These are phyloP conservation scores for Verticillium alfalfae DNA, from an alignment of 2,329 filamentous ascomycete species.

Conservation along the genomic window DNA sequence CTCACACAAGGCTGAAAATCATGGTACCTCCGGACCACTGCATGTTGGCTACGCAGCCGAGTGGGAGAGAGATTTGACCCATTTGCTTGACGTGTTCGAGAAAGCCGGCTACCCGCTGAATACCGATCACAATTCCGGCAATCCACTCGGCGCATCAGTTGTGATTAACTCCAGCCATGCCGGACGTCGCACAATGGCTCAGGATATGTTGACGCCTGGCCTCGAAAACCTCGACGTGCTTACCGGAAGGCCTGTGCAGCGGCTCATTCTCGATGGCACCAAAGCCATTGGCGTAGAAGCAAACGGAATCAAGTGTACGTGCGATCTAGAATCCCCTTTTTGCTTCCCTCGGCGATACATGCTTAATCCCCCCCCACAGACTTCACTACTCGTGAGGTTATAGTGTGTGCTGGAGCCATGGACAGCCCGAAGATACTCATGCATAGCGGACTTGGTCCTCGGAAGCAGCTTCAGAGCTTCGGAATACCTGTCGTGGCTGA, in stretches of 20 bases:
- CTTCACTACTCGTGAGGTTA: slow-evolving; percentile 27
- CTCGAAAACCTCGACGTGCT: slow-evolving; percentile 48
- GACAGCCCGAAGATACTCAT: slow-evolving; percentile 37
- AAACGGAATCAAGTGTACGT: slow-evolving; percentile 31
- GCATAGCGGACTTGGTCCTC: slow-evolving; percentile 36
- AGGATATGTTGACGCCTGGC: slow-evolving; percentile 35
- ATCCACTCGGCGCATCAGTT: slow-evolving; percentile 50
- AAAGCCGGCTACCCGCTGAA: slow-evolving; percentile 43
- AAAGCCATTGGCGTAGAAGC: slow-evolving; percentile 38
- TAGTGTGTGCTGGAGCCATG: slow-evolving; percentile 35
- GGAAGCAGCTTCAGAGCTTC: slow-evolving; percentile 23
- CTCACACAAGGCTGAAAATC: slow-evolving; percentile 33
- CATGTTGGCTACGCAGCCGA: slow-evolving; percentile 40
- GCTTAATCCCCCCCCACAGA: not conserved
- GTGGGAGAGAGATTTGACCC: slow-evolving; percentile 42
- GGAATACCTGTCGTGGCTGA: slow-evolving; percentile 27
- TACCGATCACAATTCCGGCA: slow-evolving; percentile 51
- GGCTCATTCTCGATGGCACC: slow-evolving; percentile 38
- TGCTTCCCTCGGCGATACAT: too few relatives aligned
- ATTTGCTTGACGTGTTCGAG: slow-evolving; percentile 40
- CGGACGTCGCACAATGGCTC: slow-evolving; percentile 43
- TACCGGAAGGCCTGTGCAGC: slow-evolving; percentile 40
- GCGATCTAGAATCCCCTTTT: too few relatives aligned
- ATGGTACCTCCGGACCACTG: slow-evolving; percentile 43
- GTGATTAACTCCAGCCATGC: slow-evolving; percentile 42